These are phyloP conservation scores for Rhynchosporium graminicola DNA, from an alignment of 2,329 filamentous ascomycete species.

Conservation along the genomic window DNA sequence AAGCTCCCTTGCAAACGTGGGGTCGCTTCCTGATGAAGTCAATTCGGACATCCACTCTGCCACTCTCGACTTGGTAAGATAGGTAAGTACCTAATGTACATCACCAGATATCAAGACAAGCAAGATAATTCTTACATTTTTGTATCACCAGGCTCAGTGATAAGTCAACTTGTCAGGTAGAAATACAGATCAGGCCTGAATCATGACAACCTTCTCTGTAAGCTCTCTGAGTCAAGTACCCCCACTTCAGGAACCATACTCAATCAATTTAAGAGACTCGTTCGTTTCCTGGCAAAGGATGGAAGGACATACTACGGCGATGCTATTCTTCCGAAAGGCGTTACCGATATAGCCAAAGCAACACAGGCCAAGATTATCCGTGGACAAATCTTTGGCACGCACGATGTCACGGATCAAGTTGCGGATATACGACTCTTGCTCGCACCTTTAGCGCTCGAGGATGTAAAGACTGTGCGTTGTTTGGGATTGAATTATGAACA, in stretches of 20 bases:
- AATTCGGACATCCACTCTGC: conserved; percentile 10
- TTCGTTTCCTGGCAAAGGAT: conserved; percentile 73
- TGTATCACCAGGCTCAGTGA: neutral
- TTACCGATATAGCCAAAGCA: conserved; percentile 61
- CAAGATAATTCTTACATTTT: neutral
- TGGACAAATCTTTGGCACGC: conserved; percentile 66
- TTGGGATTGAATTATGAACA: conserved; percentile 72
- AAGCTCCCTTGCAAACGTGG: conserved; percentile 18
- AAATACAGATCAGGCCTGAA: neutral
- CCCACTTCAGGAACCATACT: neutral
- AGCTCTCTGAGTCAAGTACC: conserved; percentile 28
- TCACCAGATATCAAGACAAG: too few relatives aligned
- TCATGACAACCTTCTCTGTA: conserved; percentile 51
- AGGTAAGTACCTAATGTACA: too few relatives aligned
- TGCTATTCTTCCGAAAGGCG: conserved; percentile 64
- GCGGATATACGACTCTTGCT: conserved; percentile 59
- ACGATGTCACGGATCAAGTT: conserved; percentile 63
- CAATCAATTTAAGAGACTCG: conserved; percentile 56
- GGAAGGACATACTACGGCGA: conserved; percentile 73
- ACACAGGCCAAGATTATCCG: conserved; percentile 62
- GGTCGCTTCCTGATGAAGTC: conserved; percentile 15
- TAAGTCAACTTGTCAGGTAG: too few relatives aligned
- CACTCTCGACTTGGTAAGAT: too few relatives aligned
- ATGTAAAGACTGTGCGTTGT: conserved; percentile 68
- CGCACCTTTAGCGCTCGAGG: conserved; percentile 60